These are phyloP conservation scores for Phytophthora cactorum DNA, from an alignment of 352 stramenopile genomes.

Conservation along the genomic window DNA sequence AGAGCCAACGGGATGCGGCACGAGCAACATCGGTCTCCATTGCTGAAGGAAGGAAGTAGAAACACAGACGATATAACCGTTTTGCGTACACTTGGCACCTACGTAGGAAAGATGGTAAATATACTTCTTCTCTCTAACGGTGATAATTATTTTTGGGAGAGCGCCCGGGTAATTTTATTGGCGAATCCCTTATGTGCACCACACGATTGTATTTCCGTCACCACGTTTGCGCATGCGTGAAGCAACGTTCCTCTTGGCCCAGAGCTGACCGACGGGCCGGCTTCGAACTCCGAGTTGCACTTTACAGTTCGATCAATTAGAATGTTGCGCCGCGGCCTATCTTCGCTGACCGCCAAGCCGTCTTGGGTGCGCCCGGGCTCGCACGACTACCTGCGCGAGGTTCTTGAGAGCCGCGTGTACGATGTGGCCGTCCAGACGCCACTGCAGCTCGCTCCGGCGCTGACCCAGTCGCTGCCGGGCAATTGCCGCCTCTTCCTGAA, in stretches of 20 bases:
- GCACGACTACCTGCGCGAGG: conserved; percentile 78
- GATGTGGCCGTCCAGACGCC: conserved; percentile 82
- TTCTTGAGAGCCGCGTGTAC: conserved; percentile 87
- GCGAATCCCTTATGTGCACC: background rate
- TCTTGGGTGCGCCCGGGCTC: conserved; percentile 74
- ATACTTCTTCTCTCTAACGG: no score
- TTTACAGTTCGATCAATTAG: conserved; percentile 17
- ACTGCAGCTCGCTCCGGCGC: conserved; percentile 58
- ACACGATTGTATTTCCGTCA: conserved; percentile 7
- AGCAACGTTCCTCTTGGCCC: conserved; percentile 35
- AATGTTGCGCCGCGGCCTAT: conserved; percentile 54
- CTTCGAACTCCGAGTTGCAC: background rate
- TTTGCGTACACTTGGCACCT: no score
- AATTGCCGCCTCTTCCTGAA: conserved; percentile 90
- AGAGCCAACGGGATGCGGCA: no score
- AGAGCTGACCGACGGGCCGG: background rate
- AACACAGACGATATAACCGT: no score
- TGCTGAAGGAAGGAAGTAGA: no score
- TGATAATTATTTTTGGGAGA: no score
- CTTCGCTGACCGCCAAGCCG: conserved; percentile 34
- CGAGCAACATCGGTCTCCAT: no score
- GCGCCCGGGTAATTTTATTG: no score
- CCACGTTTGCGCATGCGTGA: conserved; percentile 17
- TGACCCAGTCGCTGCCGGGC: conserved; percentile 59
- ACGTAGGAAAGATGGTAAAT: no score